Base-by-base conservation (phyloP, 208 protist species). In the Trypanosoma vivax region DNA sequence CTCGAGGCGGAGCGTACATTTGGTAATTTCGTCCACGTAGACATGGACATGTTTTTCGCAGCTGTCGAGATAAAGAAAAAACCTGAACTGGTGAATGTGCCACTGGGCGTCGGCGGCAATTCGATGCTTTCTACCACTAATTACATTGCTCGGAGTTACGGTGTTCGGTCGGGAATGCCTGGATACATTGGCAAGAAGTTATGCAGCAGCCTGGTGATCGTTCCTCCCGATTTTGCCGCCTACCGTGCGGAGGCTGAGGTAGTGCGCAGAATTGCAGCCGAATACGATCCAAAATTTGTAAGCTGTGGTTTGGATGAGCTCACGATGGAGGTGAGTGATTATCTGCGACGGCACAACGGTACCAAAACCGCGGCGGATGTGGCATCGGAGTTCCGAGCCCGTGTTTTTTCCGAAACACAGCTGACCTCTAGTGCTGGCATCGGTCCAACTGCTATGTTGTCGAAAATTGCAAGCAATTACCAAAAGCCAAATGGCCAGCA, bases 401-500 rank as follows among this genome's bases (percentile, higher is more conserved):
- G 88, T 53, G 82, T 95, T 14, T 76, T 81, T 40, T 42, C 68
- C 14, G 79, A 76, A 54, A 94, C 83, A 18, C 57, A 72, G 38
- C 71, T 96, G 25, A 96, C 92, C 27, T 76, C 75, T 51, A 92
- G 82, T 57, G 88, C 76, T 23, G 84, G 90, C 39, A 91, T 96
- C 33, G 88, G 78, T 0, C 80, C 87, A 18, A 96, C 89, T 13
- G 68, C 78, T 2, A 74, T 78, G 19, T 63, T 97, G 5, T 73
- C 88, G 14, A 96, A 97, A 73, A 93, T 97, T 33, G 84, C 78
- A 14, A 83, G 86, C 29, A 96, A 98, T 63, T 68, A 88, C 24
- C 93, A 96, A 59, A 98, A 98, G 65, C 95, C 95, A 11, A 94
- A 98, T 56, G 95, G 93, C 2, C 93, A 97, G 70, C 91, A 93